Evolutionary conservation across 129 eudicot species (phyloP).

Genomic region (Kitagawia praeruptora): DNA sequence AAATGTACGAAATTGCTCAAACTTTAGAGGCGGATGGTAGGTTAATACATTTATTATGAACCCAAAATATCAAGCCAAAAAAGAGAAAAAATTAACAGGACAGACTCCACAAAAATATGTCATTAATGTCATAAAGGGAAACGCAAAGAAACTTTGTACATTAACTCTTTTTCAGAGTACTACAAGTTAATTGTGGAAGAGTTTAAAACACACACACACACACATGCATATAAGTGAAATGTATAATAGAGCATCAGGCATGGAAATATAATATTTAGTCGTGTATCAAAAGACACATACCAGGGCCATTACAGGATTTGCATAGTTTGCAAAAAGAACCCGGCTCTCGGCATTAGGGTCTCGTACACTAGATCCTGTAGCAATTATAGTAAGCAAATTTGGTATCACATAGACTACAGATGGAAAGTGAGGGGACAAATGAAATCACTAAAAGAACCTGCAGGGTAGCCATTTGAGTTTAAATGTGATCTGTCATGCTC

Average conservation of each 20-base stretch:
- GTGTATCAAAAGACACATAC: constrained; percentile 31
- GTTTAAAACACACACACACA: background rate
- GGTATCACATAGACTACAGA: background rate
- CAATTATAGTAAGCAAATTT: constrained; percentile 13
- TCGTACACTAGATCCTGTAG: constrained; percentile 43
- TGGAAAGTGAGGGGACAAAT: background rate
- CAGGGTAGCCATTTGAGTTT: constrained; percentile 51
- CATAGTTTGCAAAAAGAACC: constrained; percentile 71
- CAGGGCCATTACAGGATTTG: constrained; percentile 88
- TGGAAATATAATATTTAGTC: background rate
- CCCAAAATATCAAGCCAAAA: background rate
- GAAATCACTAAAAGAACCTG: constrained; percentile 21
- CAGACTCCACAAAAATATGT: background rate
- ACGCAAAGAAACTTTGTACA: background rate
- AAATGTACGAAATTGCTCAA: background rate
- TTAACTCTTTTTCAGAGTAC: background rate
- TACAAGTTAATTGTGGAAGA: constrained; percentile 10
- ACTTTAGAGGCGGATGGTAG: background rate
- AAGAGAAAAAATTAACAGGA: background rate
- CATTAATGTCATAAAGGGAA: background rate
- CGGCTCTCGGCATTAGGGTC: constrained; percentile 46
- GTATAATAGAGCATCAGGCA: constrained; percentile 1
- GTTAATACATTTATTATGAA: background rate
- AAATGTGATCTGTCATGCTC: constrained; percentile 36
- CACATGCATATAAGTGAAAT: constrained; percentile 4